Conservation (phyloP, 345 rosid species). For the Populus deltoides region DNA sequence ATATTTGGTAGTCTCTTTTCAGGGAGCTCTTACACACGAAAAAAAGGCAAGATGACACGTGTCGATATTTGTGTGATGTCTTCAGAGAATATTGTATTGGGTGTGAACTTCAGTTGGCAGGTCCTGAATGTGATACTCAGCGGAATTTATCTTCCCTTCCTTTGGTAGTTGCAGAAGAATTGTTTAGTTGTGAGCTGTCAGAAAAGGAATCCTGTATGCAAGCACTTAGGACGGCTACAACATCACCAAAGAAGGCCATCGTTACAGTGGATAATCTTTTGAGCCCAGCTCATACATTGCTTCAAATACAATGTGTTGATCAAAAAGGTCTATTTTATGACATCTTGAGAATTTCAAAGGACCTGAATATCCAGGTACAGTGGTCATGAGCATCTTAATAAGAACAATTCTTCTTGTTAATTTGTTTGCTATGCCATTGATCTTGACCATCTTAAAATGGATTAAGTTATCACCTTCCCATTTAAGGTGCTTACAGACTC, state of each 20-base stretch:
- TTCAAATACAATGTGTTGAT: slow-evolving; percentile 32
- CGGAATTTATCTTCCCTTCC: slow-evolving; percentile 26
- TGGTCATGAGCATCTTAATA: not conserved
- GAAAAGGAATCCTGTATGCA: slow-evolving; percentile 3
- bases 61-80: slow-evolving; percentile 15
- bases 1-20: slow-evolving; percentile 7
- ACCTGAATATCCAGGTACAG: slow-evolving; percentile 26
- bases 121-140: slow-evolving; percentile 23
- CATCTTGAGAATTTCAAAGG: slow-evolving; percentile 32
- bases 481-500: not conserved
- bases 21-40: slow-evolving; percentile 33
- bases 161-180: slow-evolving; percentile 23
- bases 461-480: not conserved
- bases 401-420: not conserved
- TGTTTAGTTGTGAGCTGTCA: slow-evolving; percentile 15
- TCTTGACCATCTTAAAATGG: not conserved
- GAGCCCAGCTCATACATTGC: slow-evolving; percentile 35
- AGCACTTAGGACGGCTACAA: not conserved
- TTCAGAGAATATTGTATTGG: slow-evolving; percentile 22
- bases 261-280: slow-evolving; percentile 25
- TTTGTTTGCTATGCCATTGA: not conserved
- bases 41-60: slow-evolving; percentile 23
- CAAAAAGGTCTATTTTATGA: slow-evolving; percentile 33
- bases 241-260: slow-evolving; percentile 6
- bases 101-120: slow-evolving; percentile 33